A percentile compares a stretch with the other conserved stretches of the same genome.
phyloP scores from a whole-genome alignment of 352 stramenopile species.

The Elongisporangium anandrum region DNA sequence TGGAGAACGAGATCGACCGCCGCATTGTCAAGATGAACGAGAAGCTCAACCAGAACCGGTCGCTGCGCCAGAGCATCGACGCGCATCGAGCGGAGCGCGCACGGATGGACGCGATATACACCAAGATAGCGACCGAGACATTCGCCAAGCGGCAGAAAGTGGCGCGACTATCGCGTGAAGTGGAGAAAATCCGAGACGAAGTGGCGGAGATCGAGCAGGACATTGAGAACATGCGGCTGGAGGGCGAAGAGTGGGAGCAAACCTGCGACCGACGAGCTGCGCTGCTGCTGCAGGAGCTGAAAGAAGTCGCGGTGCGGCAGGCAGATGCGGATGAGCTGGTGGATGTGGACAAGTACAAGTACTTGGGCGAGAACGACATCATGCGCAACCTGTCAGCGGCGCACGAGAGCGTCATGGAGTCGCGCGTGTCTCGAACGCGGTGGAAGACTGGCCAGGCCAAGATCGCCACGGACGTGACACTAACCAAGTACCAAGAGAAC shows the following conservation, averaged over 20 bases:
- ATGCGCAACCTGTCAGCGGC: slow-evolving; percentile 48
- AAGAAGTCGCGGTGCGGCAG: slow-evolving; percentile 58
- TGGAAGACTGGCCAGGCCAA: slow-evolving; percentile 73
- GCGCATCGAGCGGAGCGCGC: slow-evolving; percentile 61
- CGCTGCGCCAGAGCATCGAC: slow-evolving; percentile 59
- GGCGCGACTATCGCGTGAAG: slow-evolving; percentile 29
- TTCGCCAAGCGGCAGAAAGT: slow-evolving; percentile 59
- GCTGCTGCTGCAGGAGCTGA: slow-evolving; percentile 59
- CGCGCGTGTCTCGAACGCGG: slow-evolving; percentile 46
- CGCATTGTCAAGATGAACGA: slow-evolving; percentile 84
- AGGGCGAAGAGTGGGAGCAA: slow-evolving; percentile 59
- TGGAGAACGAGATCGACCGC: slow-evolving; percentile 81
- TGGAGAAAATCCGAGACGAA: slow-evolving; percentile 54
- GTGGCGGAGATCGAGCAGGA: slow-evolving; percentile 48
- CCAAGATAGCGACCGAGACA: slow-evolving; percentile 61
- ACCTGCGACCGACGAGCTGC: slow-evolving; percentile 50
- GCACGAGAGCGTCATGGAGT: slow-evolving; percentile 49
- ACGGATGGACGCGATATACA: slow-evolving; percentile 72
- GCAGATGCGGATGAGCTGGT: slow-evolving; percentile 45
- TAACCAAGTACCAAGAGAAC: slow-evolving; percentile 82
- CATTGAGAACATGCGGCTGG: slow-evolving; percentile 46
- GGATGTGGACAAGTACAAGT: slow-evolving; percentile 61
- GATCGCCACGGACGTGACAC: slow-evolving; percentile 47
- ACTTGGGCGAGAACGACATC: slow-evolving; percentile 66
- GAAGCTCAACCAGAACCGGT: slow-evolving; percentile 61